These are phyloP conservation scores for Trametes sp. DNA, from an alignment of 1,284 basidiomycete genomes.

Conservation along the genomic window DNA sequence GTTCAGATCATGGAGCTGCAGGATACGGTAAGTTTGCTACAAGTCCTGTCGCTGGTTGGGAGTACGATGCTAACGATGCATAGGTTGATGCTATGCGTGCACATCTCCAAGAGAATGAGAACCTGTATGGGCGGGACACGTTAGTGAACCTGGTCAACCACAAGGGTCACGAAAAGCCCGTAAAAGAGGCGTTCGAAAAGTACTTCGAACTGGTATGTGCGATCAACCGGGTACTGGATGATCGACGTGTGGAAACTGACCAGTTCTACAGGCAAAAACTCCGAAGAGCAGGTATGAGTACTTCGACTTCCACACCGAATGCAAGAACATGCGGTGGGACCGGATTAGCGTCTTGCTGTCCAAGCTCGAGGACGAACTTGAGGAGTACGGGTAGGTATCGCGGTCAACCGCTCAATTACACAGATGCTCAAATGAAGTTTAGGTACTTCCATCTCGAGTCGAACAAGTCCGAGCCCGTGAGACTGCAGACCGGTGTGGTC, in stretches of 20 bases:
- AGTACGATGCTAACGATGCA: conserved; percentile 16
- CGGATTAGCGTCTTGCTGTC: conserved; percentile 88
- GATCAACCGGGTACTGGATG: too few relatives aligned
- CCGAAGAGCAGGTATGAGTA: conserved; percentile 88
- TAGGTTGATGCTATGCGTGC: conserved; percentile 76
- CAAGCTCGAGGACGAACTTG: conserved; percentile 76
- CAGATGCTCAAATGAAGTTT: neutral
- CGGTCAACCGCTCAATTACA: neutral
- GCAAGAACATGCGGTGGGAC: conserved; percentile 96
- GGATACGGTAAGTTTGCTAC: conserved; percentile 68
- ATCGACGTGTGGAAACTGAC: too few relatives aligned
- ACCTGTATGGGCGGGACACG: conserved; percentile 82
- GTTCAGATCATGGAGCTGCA: conserved; percentile 94
- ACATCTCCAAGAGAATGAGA: conserved; percentile 82
- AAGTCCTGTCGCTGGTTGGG: neutral
- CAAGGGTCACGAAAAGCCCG: conserved; percentile 92
- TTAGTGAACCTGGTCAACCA: conserved; percentile 96
- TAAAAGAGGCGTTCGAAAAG: conserved; percentile 96
- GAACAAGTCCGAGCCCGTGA: conserved; percentile 53
- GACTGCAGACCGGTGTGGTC: conserved; percentile 71
- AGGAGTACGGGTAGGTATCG: conserved; percentile 69
- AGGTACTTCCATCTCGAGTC: conserved; percentile 81
- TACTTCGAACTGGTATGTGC: conserved; percentile 66
- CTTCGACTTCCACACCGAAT: conserved; percentile 98
- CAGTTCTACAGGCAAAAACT: conserved; percentile 57